These are phyloP conservation scores for Sisymbrium altissimum DNA, from an alignment of 345 rosid species.

Conservation along the genomic window DNA sequence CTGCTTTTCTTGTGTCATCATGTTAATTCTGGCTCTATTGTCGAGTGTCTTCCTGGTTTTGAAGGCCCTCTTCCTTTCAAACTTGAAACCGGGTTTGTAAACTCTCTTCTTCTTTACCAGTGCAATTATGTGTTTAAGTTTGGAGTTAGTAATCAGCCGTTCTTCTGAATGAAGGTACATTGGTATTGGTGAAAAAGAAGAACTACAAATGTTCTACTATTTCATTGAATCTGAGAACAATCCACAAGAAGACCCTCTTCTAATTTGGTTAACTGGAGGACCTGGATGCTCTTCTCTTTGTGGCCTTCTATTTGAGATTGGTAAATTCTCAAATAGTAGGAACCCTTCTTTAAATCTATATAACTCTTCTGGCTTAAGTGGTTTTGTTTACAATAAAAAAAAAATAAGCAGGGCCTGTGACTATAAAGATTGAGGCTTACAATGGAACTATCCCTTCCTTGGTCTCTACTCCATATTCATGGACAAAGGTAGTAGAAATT, in stretches of 20 bases:
- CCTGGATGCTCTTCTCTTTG: constrained; percentile 33
- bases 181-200: constrained; percentile 21
- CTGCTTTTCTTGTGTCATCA: too few relatives aligned
- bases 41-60: too few relatives aligned
- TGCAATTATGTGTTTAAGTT: not conserved
- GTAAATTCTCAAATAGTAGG: not conserved
- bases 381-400: not conserved
- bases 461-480: constrained; percentile 50
- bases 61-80: too few relatives aligned
- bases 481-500: constrained; percentile 54
- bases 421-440: constrained; percentile 37
- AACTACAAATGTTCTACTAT: constrained; percentile 27
- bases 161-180: constrained; percentile 21
- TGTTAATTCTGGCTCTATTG: too few relatives aligned
- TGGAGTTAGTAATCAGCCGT: not conserved
- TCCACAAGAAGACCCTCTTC: constrained; percentile 32
- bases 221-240: constrained; percentile 33
- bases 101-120: not conserved
- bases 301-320: constrained; percentile 16
- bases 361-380: too few relatives aligned
- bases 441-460: constrained; percentile 53
- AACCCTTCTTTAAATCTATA: not conserved
- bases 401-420: constrained; percentile 46
- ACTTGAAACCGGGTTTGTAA: constrained; percentile 41
- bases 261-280: constrained; percentile 36